Base-by-base conservation (phyloP, 495 filamentous ascomycete genomes). In the Viridothelium virens region DNA sequence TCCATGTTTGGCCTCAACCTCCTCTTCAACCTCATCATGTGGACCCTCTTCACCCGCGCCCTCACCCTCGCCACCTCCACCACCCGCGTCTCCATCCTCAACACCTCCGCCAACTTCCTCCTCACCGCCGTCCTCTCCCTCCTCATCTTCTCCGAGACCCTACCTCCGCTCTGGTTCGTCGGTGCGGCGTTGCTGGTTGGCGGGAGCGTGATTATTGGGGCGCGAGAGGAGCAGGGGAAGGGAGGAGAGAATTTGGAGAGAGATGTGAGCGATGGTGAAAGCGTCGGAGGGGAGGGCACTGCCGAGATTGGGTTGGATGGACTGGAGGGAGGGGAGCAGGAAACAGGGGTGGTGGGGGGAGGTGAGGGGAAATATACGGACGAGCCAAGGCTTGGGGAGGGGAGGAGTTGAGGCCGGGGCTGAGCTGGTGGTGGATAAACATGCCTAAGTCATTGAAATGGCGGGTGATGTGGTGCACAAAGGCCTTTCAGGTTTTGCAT, bases 1-100 rank as follows among this genome's bases (percentile, higher is more conserved):
- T 75, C 84, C 36, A 96, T 93, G 79, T 96, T 98, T 73, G 86
- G 79, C 34, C 83, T 97, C 18, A 97, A 97, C 74, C 82, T 97
- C 44, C 74, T 87, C 47, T 96, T 96, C 81, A 97, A 97, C 69
- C 86, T 87, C 64, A 84, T 95, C 75, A 97, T 97, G 93, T 97
- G 93, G 93, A 85, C 89, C 0, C 83, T 97, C 63, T 90, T 90
- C 78, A 89, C 86, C 2, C 83, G 86, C n/a, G 94, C 94, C 56
- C 83, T 98, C 34, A 89, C 91, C 0, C 85, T 87, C 38, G 89
- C 88, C 1, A 80, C 87, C 44, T 95, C 91, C 1, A 96, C 94
- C 6, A 92, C 90, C 0, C 91, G 92, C 70, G 94, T 96, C 53
- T 89, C 87, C 41, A 89, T 98, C 74, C 87, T 96, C 67, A 98